These are phyloP conservation scores for Chimonanthus salicifolius DNA, from an alignment of 164 flowering plant genomes.

Conservation along the genomic window DNA sequence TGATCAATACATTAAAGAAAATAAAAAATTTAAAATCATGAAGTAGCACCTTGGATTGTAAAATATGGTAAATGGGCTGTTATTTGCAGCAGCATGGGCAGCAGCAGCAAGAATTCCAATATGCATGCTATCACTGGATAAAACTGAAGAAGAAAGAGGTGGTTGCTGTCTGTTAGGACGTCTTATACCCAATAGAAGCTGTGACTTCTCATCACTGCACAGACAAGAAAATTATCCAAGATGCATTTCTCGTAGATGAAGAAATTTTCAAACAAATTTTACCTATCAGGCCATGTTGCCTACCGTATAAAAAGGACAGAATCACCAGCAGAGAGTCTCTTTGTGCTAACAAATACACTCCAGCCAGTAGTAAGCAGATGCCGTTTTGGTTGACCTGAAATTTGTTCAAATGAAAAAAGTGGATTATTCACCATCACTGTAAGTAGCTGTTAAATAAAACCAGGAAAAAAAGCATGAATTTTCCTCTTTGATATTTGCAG, in stretches of 20 bases:
- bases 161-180: conserved; percentile 84
- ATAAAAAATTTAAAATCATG: neutral
- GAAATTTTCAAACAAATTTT: neutral
- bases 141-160: conserved; percentile 85
- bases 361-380: conserved; percentile 98
- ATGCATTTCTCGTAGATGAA: neutral
- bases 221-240: neutral
- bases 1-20: neutral
- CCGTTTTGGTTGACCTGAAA: conserved; percentile 89
- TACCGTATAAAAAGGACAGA: conserved; percentile 95
- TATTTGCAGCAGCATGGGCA: conserved; percentile 95
- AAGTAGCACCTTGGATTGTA: conserved; percentile 74
- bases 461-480: too few relatives aligned
- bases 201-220: conserved; percentile 84
- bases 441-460: too few relatives aligned
- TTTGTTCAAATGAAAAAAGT: neutral
- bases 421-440: neutral
- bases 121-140: conserved; percentile 98
- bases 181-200: conserved; percentile 89
- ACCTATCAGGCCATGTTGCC: neutral
- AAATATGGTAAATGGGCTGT: conserved; percentile 84
- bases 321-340: conserved; percentile 95
- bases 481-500: too few relatives aligned
- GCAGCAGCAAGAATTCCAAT: conserved; percentile 98
- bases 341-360: conserved; percentile 95